phyloP scores from a whole-genome alignment of 148 eudicot genomes.

The Diospyros lotus region DNA sequence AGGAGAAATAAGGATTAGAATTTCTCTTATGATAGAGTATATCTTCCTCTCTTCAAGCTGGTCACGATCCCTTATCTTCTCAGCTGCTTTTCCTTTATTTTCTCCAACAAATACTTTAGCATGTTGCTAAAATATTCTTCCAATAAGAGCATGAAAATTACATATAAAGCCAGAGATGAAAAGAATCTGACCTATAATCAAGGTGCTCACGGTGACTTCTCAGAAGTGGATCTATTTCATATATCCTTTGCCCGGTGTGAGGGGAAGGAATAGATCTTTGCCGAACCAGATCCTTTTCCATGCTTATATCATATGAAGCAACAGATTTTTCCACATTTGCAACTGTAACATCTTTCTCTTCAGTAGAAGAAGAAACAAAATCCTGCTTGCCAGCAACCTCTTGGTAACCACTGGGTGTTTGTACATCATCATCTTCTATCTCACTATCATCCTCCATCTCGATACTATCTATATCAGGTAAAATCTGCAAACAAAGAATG shows the following conservation, averaged over 20 bases:
- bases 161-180: slow-evolving; percentile 8
- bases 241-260: slow-evolving; percentile 76
- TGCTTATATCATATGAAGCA: slow-evolving; percentile 26
- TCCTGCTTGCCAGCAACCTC: slow-evolving; percentile 25
- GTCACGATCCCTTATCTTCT: too few species aligned
- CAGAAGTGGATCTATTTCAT: slow-evolving; percentile 78
- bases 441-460: slow-evolving; percentile 19
- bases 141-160: background rate
- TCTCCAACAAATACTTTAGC: background rate
- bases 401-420: slow-evolving; percentile 14
- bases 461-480: slow-evolving; percentile 31
- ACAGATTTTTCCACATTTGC: slow-evolving; percentile 17
- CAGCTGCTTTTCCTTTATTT: too few species aligned
- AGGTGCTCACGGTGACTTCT: slow-evolving; percentile 63
- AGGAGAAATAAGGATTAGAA: too few species aligned
- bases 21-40: too few species aligned
- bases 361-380: slow-evolving; percentile 19
- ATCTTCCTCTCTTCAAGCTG: too few species aligned
- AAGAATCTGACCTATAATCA: slow-evolving; percentile 71
- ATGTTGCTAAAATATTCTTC: background rate
- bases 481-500: slow-evolving; percentile 31
- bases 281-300: slow-evolving; percentile 28
- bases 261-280: slow-evolving; percentile 68
- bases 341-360: slow-evolving; percentile 30
- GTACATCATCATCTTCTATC: slow-evolving; percentile 20